Evolutionary conservation across 257 asterid genomes (phyloP).

Genomic region (Jacaranda copaia): DNA sequence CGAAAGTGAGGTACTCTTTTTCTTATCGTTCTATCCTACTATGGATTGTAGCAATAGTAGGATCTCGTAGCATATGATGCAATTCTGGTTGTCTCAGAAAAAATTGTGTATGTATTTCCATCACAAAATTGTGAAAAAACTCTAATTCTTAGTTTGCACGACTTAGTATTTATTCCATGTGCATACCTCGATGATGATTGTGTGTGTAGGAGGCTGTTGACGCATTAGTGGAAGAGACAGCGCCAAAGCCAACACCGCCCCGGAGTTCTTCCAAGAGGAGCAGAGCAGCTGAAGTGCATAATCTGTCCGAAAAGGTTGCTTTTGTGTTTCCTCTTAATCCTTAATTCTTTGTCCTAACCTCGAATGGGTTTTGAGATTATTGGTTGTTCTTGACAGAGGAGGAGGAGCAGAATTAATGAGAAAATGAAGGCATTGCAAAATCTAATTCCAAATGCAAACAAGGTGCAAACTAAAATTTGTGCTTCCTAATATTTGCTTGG

Average conservation of each 20-base stretch:
- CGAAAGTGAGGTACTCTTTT: conserved; percentile 71
- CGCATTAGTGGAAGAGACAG: conserved; percentile 46
- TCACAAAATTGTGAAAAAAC: too few species aligned
- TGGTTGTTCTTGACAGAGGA: conserved; percentile 56
- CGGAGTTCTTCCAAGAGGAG: conserved; percentile 67
- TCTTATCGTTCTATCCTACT: too few species aligned
- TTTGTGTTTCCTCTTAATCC: not conserved
- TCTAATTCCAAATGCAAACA: conserved; percentile 82
- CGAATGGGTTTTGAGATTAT: not conserved
- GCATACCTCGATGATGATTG: not conserved
- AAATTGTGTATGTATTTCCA: too few species aligned
- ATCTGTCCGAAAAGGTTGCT: conserved; percentile 76
- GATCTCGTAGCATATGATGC: conserved; percentile 5
- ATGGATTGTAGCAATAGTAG: too few species aligned
- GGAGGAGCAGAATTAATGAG: conserved; percentile 87
- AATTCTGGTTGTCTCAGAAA: not conserved
- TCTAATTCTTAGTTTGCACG: not conserved
- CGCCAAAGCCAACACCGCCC: conserved; percentile 30
- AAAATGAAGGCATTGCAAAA: conserved; percentile 87
- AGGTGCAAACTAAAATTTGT: conserved; percentile 44
- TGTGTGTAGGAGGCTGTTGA: conserved; percentile 55
- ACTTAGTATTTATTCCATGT: too few species aligned
- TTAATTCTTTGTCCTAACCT: not conserved
- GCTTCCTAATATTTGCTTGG: not conserved
- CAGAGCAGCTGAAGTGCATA: conserved; percentile 90